Base-by-base conservation (phyloP, 345 rosid genomes). In the Salix viminalis region DNA sequence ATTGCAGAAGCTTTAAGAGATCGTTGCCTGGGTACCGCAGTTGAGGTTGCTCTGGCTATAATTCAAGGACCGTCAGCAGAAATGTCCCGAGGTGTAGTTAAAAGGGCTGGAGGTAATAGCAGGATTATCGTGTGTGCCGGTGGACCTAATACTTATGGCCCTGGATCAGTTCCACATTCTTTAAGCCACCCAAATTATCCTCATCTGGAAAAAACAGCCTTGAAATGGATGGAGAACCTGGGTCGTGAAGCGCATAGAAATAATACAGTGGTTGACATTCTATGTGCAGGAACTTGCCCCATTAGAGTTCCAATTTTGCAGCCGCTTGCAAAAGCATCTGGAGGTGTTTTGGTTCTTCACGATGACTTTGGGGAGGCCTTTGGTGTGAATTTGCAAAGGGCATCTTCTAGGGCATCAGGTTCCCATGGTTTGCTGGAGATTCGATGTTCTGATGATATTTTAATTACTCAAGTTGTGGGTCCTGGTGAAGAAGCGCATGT, bases 331-430 rank as follows among this genome's bases (percentile, higher is more conserved):
- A 94, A 92, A 82, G 87, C 97, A 82, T 91, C 98, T 19, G 99
- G 99, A 11, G 99, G 99, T 79, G 97, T 91, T 66, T 76, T 96
- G 88, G 86, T 96, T 78, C 99, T 96, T 71, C 97, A 96, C 70
- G 97, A 96, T 80, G 99, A 96, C 85, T 96, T 96, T 83, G 97
- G 99, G 52, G 99, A 96, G 87, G 95, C 98, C 70, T 96, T 96
- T 80, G 97, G 98, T 69, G 92, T 96, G 77, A 95, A 94, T 76
- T 89, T 94, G 90, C 97, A 96, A 84, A 88, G 97, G 80, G 98
- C 99, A 48, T 88, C 97, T 79, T 82, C 87, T 36, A 87, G 99
- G 80, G 94, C 94, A 26, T 92, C 96, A 28, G 96, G 94, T 70
- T 88, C 94, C 60, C 90, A 88, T 77, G 98, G 99, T 67, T 82